Evolutionary conservation across 2,329 filamentous ascomycete species (phyloP), one percentile per base, ranked within the genome.

Genomic region (Didymella arachidicola): DNA sequence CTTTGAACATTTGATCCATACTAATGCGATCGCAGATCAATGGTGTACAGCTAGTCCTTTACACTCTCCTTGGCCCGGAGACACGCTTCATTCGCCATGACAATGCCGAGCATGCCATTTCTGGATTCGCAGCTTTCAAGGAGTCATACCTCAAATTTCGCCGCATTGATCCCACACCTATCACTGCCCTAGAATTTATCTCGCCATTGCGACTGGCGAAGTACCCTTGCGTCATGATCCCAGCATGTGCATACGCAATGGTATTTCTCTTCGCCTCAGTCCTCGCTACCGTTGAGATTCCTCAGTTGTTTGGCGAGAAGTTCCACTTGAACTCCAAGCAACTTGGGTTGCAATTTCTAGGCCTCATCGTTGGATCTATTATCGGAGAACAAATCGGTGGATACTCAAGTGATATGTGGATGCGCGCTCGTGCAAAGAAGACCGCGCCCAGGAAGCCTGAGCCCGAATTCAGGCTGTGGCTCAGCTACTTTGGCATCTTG

Each of bases 341-440:
- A 58, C 77, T 87, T 7, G 86, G 86, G 0, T 78, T 88, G 1
- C 84, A 87, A 58, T 86, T 84, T 64, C 73, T 87, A 7, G 81
- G 81, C 3, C 76, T 87, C 46, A 84, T 88, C 47, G 78, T 87
- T 32, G 85, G 86, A 1, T 82, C 80, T 1, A 69, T 87, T 4
- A 76, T 87, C 10, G 86, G 86, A 19, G 86, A 88, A 69, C 84
- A 86, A 65, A 67, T 87, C 7, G 85, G 84, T 44, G 85, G 84
- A 1, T 76, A 79, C 29, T 66, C 82, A 26, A 84, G 81, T 4
- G 84, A 87, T 68, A 75, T 73, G 34, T 87, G 81, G 82, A 84
- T 84, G 79, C 76, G 75, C 48, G 62, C 74, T 19, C 70, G 76
- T 3, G 73, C 77, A 8, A 78, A 77, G 32, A 71, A 71, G 32